phyloP scores from a whole-genome alignment of 495 filamentous ascomycete species.

The Penicillium simplicissimum region DNA sequence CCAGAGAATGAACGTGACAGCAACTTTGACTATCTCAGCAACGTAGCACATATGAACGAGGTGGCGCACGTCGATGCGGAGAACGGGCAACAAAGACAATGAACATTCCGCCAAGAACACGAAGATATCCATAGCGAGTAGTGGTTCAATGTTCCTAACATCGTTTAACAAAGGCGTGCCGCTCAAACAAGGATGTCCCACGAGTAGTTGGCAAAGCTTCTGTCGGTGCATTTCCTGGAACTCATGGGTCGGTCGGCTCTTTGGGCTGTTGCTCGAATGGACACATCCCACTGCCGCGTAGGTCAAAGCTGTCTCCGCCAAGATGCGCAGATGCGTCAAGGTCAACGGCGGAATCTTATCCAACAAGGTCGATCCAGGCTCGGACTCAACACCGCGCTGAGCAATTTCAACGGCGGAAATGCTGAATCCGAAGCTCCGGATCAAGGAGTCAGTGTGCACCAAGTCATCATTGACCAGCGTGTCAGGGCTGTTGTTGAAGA shows the following conservation, averaged over 20 bases:
- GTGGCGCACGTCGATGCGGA: slow-evolving; percentile 76
- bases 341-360: slow-evolving; percentile 80
- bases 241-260: slow-evolving; percentile 61
- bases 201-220: slow-evolving; percentile 78
- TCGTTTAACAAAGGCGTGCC: slow-evolving; percentile 42
- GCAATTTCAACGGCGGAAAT: slow-evolving; percentile 90
- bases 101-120: slow-evolving; percentile 80
- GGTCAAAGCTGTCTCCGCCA: slow-evolving; percentile 83
- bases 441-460: slow-evolving; percentile 66
- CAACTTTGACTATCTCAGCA: slow-evolving; percentile 84
- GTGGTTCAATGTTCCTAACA: slow-evolving; percentile 58
- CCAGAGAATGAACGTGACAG: slow-evolving; percentile 47
- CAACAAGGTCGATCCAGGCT: slow-evolving; percentile 73
- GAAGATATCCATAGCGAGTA: slow-evolving; percentile 79
- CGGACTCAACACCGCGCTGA: slow-evolving; percentile 80
- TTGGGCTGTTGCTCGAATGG: slow-evolving; percentile 51
- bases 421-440: slow-evolving; percentile 77
- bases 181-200: slow-evolving; percentile 50
- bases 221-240: slow-evolving; percentile 67
- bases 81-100: slow-evolving; percentile 67
- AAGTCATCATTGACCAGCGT: slow-evolving; percentile 50
- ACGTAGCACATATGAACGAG: slow-evolving; percentile 87
- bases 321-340: slow-evolving; percentile 84
- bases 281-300: slow-evolving; percentile 78
- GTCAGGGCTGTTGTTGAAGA: slow-evolving; percentile 45